These are phyloP conservation scores for Penicillium canescens DNA, from an alignment of 495 filamentous ascomycete genomes.

Conservation along the genomic window DNA sequence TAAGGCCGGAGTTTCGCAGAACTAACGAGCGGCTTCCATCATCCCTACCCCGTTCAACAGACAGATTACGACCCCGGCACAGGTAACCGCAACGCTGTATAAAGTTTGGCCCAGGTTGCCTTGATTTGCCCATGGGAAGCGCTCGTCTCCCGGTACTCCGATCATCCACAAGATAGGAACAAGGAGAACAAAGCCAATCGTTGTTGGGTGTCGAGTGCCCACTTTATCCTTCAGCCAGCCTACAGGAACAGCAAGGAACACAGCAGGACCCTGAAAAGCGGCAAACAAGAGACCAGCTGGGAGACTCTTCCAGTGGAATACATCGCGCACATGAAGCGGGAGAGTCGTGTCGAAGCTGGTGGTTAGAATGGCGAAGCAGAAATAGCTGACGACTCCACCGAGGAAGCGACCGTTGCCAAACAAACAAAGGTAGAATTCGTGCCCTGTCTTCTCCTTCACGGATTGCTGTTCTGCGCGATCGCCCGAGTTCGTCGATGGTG, in stretches of 20 bases:
- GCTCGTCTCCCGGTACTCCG: conserved; percentile 21
- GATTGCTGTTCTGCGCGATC: neutral
- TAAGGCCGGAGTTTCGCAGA: neutral
- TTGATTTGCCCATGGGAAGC: conserved; percentile 17
- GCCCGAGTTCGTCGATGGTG: neutral
- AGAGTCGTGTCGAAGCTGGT: conserved; percentile 32
- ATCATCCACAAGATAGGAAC: conserved; percentile 21
- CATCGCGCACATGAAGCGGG: conserved; percentile 26
- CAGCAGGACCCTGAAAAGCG: conserved; percentile 17
- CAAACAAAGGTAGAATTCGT: conserved; percentile 13
- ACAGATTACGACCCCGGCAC: conserved; percentile 12
- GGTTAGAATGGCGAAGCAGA: conserved; percentile 15
- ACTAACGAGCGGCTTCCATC: conserved; percentile 27
- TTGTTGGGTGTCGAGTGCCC: conserved; percentile 20
- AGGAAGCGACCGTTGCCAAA: conserved; percentile 17
- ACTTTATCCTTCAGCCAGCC: conserved; percentile 31
- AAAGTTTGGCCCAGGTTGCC: conserved; percentile 9
- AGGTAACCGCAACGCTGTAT: conserved; percentile 10
- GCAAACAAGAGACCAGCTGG: conserved; percentile 24
- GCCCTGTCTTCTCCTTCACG: neutral
- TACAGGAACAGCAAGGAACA: conserved; percentile 20
- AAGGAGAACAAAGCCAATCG: conserved; percentile 17
- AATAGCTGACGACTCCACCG: conserved; percentile 9
- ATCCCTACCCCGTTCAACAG: conserved; percentile 24
- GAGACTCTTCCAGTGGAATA: conserved; percentile 22